Base-by-base conservation (phyloP, 1,139 yeast genomes). In the Candida albicans region DNA sequence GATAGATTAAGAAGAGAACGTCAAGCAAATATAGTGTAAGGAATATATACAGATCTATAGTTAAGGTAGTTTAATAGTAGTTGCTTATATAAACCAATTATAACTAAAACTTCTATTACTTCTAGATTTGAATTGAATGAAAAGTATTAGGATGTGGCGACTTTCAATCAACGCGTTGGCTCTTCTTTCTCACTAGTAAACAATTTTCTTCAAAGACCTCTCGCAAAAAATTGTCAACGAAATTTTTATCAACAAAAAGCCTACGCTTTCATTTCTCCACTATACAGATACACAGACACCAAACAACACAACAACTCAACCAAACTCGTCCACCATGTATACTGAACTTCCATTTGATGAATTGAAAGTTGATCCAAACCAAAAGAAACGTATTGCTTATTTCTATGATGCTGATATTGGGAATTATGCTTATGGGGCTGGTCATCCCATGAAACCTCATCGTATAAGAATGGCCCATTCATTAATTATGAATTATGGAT, bases 391-490 rank as follows among this genome's bases (percentile, higher is more conserved):
- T 41, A 73, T 73, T 42, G 78, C 78, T 7, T 73, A 73, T 55
- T 73, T 73, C 56, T 73, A 73, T 52, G 78, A 73, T 52, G 76
- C 96, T 33, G 98, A 93, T 64, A 96, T 93, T 40, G 98, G 99
- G 30, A 93, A 93, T 68, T 93, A 93, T 65, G 96, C 96, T 37
- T 93, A 93, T 63, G 98, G 98, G 46, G 95, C 97, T 7, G 97
- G 97, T 24, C 99, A 93, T 66, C 96, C 97, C 41, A 93, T 93
- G 98, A 93, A 93, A 62, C 98, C 98, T 28, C 98, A 91, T 63
- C 82, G 98, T 63, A 91, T 93, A 73, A 84, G 98, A 81, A 91
- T 93, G 98, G 95, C 98, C 8, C 98, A 93, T 66, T 87, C 96
- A 24, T 75, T 93, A 59, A 87, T 93, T 55, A 93, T 93, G 99